Conservation (phyloP, 202 grass and related monocot genomes). For the Zizania palustris region DNA sequence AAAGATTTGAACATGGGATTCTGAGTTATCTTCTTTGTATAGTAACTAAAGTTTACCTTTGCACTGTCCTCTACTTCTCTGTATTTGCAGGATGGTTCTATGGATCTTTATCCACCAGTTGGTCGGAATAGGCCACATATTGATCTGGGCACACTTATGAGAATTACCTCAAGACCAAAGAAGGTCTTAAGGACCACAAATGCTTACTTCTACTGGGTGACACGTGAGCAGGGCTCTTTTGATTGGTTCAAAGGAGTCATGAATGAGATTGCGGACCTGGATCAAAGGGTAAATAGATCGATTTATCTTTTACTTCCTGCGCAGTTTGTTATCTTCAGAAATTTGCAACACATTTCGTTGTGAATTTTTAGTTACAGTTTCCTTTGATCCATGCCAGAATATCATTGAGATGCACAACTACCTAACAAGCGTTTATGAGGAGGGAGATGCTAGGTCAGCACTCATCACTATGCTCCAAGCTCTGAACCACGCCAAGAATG, state of each 20-base stretch:
- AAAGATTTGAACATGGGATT: no score
- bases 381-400: conserved; percentile 59
- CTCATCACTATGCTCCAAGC: conserved; percentile 99
- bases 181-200: conserved; percentile 79
- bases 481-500: conserved; percentile 96
- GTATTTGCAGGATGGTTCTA: conserved; percentile 60
- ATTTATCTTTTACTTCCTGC: conserved; percentile 9
- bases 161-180: conserved; percentile 52
- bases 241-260: conserved; percentile 99
- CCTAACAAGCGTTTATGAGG: conserved; percentile 96
- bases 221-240: conserved; percentile 96
- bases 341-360: conserved; percentile 7
- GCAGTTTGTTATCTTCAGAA: conserved; percentile 24
- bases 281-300: conserved; percentile 74
- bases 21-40: background rate
- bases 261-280: conserved; percentile 95
- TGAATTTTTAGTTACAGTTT: conserved; percentile 32
- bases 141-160: conserved; percentile 80
- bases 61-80: background rate
- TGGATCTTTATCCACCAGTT: conserved; percentile 61
- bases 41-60: background rate
- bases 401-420: conserved; percentile 99
- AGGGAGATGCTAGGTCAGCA: conserved; percentile 92
- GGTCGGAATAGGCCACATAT: conserved; percentile 63
- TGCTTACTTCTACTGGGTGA: conserved; percentile 99